Conservation (phyloP, 202 grass and related monocot species). For the Elaeis oleifera region DNA sequence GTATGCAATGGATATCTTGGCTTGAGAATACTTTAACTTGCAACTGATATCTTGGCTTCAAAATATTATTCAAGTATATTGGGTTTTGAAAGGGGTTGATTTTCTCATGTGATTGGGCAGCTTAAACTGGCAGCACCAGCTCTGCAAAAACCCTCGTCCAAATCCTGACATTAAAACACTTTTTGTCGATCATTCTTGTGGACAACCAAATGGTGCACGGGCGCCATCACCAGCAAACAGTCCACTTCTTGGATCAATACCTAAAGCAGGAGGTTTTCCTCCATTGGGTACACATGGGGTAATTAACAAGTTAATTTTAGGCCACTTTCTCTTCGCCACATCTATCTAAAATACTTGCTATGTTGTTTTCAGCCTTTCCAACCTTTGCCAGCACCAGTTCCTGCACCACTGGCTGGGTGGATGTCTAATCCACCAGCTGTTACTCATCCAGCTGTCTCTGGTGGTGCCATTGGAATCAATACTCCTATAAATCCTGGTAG, state of each 20-base stretch:
- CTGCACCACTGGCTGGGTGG: conserved; percentile 75
- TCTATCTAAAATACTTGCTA: conserved; percentile 7
- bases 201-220: conserved; percentile 85
- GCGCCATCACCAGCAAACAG: conserved; percentile 82
- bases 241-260: conserved; percentile 71
- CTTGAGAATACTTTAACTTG: no score
- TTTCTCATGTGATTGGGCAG: conserved; percentile 41
- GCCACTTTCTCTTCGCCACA: background rate
- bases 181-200: conserved; percentile 94
- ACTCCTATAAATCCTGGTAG: conserved; percentile 89
- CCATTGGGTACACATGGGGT: conserved; percentile 83
- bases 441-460: conserved; percentile 71
- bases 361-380: conserved; percentile 78
- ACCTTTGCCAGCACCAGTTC: conserved; percentile 65
- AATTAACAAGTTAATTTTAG: conserved; percentile 32
- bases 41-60: no score
- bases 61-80: no score
- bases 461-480: conserved; percentile 81
- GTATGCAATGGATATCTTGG: no score
- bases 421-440: conserved; percentile 90
- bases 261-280: conserved; percentile 79
- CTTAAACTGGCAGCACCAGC: conserved; percentile 99
- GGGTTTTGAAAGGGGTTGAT: no score
- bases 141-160: conserved; percentile 96
- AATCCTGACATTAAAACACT: conserved; percentile 99